Evolutionary conservation across 306 rosid species (phyloP).

Genomic region (Cucumis cinereus): DNA sequence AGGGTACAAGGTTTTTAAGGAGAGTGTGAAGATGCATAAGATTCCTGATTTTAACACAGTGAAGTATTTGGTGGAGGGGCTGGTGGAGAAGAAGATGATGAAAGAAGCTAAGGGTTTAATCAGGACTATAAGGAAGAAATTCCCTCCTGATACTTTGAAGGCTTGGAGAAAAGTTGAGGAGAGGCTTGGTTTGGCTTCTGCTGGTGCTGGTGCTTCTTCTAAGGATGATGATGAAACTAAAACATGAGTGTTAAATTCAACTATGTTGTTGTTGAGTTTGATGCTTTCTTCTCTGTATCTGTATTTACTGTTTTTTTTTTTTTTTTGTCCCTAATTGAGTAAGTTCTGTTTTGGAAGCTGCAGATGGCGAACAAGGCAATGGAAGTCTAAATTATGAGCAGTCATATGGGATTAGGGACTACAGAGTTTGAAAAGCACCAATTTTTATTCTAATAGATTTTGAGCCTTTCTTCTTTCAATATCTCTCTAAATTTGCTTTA

Average conservation of each 20-base stretch:
- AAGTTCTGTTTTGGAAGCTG: background rate
- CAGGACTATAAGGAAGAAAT: slow-evolving; percentile 43
- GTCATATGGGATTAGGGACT: background rate
- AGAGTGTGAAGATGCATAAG: slow-evolving; percentile 40
- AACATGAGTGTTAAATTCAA: background rate
- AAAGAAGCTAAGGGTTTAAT: slow-evolving; percentile 41
- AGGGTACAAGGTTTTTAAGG: slow-evolving; percentile 43
- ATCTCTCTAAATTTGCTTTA: background rate
- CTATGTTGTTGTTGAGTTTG: background rate
- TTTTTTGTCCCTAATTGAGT: background rate
- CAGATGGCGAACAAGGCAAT: background rate
- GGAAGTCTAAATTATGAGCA: slow-evolving; percentile 10
- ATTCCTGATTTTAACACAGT: slow-evolving; percentile 44
- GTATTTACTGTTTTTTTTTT: background rate
- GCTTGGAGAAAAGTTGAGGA: slow-evolving; percentile 49
- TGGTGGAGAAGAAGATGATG: slow-evolving; percentile 34
- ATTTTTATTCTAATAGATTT: background rate
- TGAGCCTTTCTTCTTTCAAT: background rate
- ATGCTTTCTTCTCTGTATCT: background rate
- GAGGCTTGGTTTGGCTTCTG: slow-evolving; percentile 34
- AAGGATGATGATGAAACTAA: slow-evolving; percentile 17
- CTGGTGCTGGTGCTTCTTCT: background rate
- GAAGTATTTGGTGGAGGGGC: slow-evolving; percentile 43
- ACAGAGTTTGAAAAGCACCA: slow-evolving; percentile 7
- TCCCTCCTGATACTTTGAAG: slow-evolving; percentile 39